These are phyloP conservation scores for Lasiosphaeriaceae sp. DNA, from an alignment of 495 filamentous ascomycete genomes.

Conservation along the genomic window DNA sequence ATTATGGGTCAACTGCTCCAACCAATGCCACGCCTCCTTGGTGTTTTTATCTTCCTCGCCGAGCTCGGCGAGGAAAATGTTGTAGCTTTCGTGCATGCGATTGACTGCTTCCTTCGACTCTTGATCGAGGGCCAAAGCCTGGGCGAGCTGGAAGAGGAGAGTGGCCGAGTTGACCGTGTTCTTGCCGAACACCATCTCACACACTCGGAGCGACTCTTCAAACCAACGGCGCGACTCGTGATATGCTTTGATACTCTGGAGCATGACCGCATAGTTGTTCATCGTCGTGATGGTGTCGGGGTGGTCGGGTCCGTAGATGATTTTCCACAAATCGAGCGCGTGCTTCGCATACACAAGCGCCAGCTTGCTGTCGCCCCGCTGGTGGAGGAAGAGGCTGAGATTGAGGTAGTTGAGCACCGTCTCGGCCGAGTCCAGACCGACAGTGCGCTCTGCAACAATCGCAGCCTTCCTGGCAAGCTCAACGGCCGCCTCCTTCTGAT, in stretches of 20 bases:
- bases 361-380: constrained; percentile 76
- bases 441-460: constrained; percentile 90
- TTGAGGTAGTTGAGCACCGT: constrained; percentile 94
- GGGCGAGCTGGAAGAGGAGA: constrained; percentile 92
- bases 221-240: constrained; percentile 94
- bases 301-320: constrained; percentile 89
- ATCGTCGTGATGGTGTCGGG: constrained; percentile 97
- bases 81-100: constrained; percentile 92
- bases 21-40: constrained; percentile 88
- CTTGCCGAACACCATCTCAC: constrained; percentile 81
- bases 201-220: constrained; percentile 81
- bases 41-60: constrained; percentile 91
- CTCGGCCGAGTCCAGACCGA: constrained; percentile 90
- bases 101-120: constrained; percentile 85
- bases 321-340: constrained; percentile 92
- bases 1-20: constrained; percentile 92
- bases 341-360: constrained; percentile 86
- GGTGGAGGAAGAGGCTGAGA: constrained; percentile 91
- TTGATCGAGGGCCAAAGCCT: constrained; percentile 88
- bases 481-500: constrained; percentile 91
- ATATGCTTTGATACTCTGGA: constrained; percentile 89
- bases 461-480: constrained; percentile 95
- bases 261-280: constrained; percentile 98
- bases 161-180: constrained; percentile 91
- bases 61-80: constrained; percentile 82